These are phyloP conservation scores for Trametes coccinea DNA, from an alignment of 768 basidiomycete genomes.

Conservation along the genomic window DNA sequence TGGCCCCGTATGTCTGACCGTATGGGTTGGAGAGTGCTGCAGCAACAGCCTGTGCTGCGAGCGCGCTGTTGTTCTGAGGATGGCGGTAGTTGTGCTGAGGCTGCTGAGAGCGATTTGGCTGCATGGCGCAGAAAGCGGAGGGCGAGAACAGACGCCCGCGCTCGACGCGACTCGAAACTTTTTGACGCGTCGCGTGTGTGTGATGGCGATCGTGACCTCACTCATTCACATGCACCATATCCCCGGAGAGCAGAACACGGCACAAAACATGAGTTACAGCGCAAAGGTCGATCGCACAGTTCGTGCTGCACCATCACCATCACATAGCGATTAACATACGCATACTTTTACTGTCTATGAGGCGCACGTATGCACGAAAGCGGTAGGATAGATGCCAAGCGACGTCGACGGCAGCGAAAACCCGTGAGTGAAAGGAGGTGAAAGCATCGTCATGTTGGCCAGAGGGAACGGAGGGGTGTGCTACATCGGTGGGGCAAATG, in stretches of 20 bases:
- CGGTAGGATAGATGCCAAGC: constrained; percentile 24
- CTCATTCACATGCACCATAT: background rate
- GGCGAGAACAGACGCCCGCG: background rate
- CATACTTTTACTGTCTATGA: constrained; percentile 37
- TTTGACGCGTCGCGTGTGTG: background rate
- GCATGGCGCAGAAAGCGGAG: constrained; percentile 8
- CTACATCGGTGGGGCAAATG: constrained; percentile 14
- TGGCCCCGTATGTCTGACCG: constrained; percentile 6
- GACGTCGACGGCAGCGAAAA: constrained; percentile 14
- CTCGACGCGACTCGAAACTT: constrained; percentile 9
- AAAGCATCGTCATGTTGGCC: constrained; percentile 20
- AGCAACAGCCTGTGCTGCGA: constrained; percentile 27
- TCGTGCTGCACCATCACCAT: constrained; percentile 19
- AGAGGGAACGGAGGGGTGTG: constrained; percentile 7
- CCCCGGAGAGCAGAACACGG: background rate
- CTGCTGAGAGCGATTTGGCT: constrained; percentile 10
- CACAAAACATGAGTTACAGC: background rate
- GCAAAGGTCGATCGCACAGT: constrained; percentile 8
- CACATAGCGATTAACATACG: constrained; percentile 32
- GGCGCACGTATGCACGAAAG: constrained; percentile 31
- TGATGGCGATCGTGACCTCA: background rate
- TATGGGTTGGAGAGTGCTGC: constrained; percentile 34
- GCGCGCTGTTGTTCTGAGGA: background rate
- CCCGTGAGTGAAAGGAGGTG: constrained; percentile 19
- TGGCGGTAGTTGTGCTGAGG: background rate